Base-by-base conservation (phyloP, 1,139 yeast species). In the Hanseniaspora uvarum region DNA sequence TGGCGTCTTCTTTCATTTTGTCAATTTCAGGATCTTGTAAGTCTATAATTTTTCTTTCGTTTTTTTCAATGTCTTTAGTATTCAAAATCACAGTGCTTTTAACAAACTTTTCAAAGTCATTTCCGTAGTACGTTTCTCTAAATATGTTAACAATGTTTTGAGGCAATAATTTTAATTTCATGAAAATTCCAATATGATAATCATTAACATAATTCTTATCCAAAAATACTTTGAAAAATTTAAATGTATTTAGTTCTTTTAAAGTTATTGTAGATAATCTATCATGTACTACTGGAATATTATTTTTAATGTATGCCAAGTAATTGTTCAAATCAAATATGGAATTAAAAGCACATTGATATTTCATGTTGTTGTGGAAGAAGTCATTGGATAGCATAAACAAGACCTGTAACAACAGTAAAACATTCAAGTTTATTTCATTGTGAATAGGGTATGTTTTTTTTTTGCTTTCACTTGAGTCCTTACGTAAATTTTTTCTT, bases 71-170 rank as follows among this genome's bases (percentile, higher is more conserved):
- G 8, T 44, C 26, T 19, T 44, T 30, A 19, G 11, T 24, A 31
- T 34, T 28, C 34, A 50, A 5, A 7, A 50, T 5, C 5, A 37
- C 26, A 23, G 21, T 50, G 3, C 37, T 8, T 18, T 28, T 19
- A 12, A 50, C 24, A 44, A 50, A 50, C 16, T n/a, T 18, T 19
- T 50, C 46, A 50, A 50, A 44, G 14, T 50, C 44, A 36, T 36
- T 19, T 3, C 39, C 48, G 31, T 50, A 50, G 24, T 43, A 44
- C 4, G 16, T 14, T 26, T 50, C 39, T 31, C 40, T 43, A 18
- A 50, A 50, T 3, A 45, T 16, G 6, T 28, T 21, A 16, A 37
- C 24, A 14, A 50, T 50, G 28, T 50, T 50, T 30, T 21, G 7
- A 10, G 53, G 53, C 8, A 50, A 21, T 11, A 28, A 7, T 12